Conservation (phyloP, 2,329 filamentous ascomycete species). For the Penicillium occitanis region DNA sequence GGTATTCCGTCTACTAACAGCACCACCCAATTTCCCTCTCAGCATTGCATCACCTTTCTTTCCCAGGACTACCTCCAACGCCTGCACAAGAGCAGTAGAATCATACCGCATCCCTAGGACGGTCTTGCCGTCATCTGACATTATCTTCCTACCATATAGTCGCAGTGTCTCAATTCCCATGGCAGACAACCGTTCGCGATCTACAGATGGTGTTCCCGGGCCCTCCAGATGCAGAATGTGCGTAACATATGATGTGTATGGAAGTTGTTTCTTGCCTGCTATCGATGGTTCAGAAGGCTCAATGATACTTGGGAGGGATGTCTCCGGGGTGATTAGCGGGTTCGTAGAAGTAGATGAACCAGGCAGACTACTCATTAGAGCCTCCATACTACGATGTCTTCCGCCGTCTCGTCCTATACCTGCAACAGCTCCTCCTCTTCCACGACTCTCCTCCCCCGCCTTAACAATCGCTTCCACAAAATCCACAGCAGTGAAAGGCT, state of each 20-base stretch:
- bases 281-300: slow-evolving; percentile 8
- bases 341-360: slow-evolving; percentile 7
- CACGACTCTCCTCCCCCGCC: slow-evolving; percentile 69
- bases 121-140: slow-evolving; percentile 45
- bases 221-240: slow-evolving; percentile 80
- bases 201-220: slow-evolving; percentile 66
- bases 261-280: slow-evolving; percentile 33
- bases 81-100: slow-evolving; percentile 68
- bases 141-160: slow-evolving; percentile 68
- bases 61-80: slow-evolving; percentile 74
- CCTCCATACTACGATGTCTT: slow-evolving; percentile 11
- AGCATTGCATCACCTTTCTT: slow-evolving; percentile 56
- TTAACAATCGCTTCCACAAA: slow-evolving; percentile 78
- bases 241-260: slow-evolving; percentile 71
- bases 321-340: neutral
- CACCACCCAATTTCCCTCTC: slow-evolving; percentile 38
- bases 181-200: slow-evolving; percentile 61
- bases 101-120: slow-evolving; percentile 68
- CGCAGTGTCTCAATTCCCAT: slow-evolving; percentile 76
- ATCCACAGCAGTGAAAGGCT: slow-evolving; percentile 71
- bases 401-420: neutral
- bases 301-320: slow-evolving; percentile 14
- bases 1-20: slow-evolving; percentile 60
- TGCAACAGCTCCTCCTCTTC: slow-evolving; percentile 32
- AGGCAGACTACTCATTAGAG: slow-evolving; percentile 12